Conservation (phyloP, 805 yeast genomes). For the Candida ficus region DNA sequence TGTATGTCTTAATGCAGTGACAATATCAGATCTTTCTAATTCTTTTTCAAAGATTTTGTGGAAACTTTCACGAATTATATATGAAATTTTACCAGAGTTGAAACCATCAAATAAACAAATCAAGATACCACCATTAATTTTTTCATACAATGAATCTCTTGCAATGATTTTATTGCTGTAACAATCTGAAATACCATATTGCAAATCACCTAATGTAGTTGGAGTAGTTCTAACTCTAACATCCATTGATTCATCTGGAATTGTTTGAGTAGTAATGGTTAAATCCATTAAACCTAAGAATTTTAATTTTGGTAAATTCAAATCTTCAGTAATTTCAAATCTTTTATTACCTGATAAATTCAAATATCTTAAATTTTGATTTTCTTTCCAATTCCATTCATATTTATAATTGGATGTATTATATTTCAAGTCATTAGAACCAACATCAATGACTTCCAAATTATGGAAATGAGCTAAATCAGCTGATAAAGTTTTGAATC, state of each 20-base stretch:
- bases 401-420: constrained; percentile 92
- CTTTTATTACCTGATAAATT: constrained; percentile 92
- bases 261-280: constrained; percentile 79
- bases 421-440: constrained; percentile 84
- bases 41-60: constrained; percentile 66
- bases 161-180: constrained; percentile 69
- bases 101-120: constrained; percentile 83
- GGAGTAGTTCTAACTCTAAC: constrained; percentile 89
- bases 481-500: constrained; percentile 80
- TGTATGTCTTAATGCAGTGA: constrained; percentile 76
- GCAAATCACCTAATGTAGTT: constrained; percentile 65
- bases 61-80: constrained; percentile 66
- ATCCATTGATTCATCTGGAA: constrained; percentile 82
- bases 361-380: constrained; percentile 66
- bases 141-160: constrained; percentile 82
- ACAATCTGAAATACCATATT: constrained; percentile 89
- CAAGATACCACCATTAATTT: constrained; percentile 76
- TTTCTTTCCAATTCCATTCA: constrained; percentile 97
- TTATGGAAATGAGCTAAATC: constrained; percentile 68
- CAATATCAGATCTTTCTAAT: constrained; percentile 46
- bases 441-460: constrained; percentile 77
- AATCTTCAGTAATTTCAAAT: constrained; percentile 79
- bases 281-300: constrained; percentile 92
- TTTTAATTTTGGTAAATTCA: constrained; percentile 68
- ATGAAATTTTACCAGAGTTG: constrained; percentile 61